phyloP scores from a whole-genome alignment of 2,329 filamentous ascomycete genomes.

The Pseudogymnoascus sp. region DNA sequence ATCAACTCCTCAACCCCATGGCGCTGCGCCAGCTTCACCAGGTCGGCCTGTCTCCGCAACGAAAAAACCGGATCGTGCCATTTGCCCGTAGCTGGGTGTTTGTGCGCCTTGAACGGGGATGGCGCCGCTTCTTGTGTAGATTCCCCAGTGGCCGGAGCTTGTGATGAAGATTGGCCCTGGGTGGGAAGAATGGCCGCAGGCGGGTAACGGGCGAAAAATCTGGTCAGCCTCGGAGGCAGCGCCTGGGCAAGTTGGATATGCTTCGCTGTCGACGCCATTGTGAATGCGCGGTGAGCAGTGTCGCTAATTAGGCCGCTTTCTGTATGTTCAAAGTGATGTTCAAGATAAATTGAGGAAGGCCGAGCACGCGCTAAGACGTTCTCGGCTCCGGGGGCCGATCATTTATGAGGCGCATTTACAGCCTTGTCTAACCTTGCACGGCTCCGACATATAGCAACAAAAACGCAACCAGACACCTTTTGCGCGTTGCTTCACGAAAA shows the following conservation, averaged over 20 bases:
- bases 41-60: conserved; percentile 77
- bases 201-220: conserved; percentile 86
- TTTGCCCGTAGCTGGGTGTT: conserved; percentile 68
- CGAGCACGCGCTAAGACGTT: not conserved
- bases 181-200: conserved; percentile 52
- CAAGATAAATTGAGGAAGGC: conserved; percentile 8
- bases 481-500: not conserved
- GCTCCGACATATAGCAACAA: not conserved
- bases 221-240: conserved; percentile 68
- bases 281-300: conserved; percentile 11
- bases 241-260: conserved; percentile 52
- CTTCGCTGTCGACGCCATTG: conserved; percentile 18
- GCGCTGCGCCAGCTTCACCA: conserved; percentile 75
- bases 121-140: conserved; percentile 24
- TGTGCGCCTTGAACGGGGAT: conserved; percentile 76
- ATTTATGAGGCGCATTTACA: conserved; percentile 8
- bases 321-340: not conserved
- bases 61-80: conserved; percentile 82
- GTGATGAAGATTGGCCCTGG: conserved; percentile 12
- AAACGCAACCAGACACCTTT: not conserved
- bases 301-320: not conserved
- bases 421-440: conserved; percentile 4
- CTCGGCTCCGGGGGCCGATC: conserved; percentile 1
- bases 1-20: conserved; percentile 75
- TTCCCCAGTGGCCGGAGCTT: not conserved